Evolutionary conservation across 2,329 filamentous ascomycete genomes (phyloP), one percentile per base, ranked within the genome.

Genomic region (Hymenoscyphus salicellus): DNA sequence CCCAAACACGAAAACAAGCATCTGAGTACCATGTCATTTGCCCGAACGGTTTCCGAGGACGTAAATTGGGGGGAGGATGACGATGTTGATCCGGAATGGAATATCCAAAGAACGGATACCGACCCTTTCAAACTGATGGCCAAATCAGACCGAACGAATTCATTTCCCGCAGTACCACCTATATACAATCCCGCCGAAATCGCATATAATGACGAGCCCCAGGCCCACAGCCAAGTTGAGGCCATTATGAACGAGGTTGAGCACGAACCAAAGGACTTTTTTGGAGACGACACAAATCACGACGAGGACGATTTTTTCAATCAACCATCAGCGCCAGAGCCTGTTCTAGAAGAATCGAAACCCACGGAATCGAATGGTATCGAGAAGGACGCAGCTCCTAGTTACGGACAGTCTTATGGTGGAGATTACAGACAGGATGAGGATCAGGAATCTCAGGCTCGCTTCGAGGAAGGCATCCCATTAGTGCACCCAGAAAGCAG

Each of bases 401-500:
- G 66, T 58, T 69, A 65, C 56, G 69, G 64, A 0, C 70, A 66
- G 59, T 58, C 69, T 28, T 71, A 69, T 60, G 70, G 73, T 3
- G 71, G 73, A 23, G 68, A 72, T 55, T 46, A 70, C 11, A 33
- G 52, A 17, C 69, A 79, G 14, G 79, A 79, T 41, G 78, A 82
- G 43, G 78, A 78, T 26, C 77, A 79, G 0, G 84, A 89, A 30
- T 64, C 63, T 17, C 66, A 73, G 57, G 83, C 84, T 28, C 84
- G 89, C 55, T 92, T 83, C 68, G 88, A 90, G 64, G 89, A 92
- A 77, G 89, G 89, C 0, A 65, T 92, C 4, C 89, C 89, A 0
- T 76, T 92, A 65, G 86, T 86, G 70, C 79, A 81, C 23, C 75
- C 78, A 7, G 43, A 61, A 1, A 61, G 64, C 41, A 75, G 74